These are phyloP conservation scores for Triglochin maritima DNA, from an alignment of 106 monocot species.

Conservation along the genomic window DNA sequence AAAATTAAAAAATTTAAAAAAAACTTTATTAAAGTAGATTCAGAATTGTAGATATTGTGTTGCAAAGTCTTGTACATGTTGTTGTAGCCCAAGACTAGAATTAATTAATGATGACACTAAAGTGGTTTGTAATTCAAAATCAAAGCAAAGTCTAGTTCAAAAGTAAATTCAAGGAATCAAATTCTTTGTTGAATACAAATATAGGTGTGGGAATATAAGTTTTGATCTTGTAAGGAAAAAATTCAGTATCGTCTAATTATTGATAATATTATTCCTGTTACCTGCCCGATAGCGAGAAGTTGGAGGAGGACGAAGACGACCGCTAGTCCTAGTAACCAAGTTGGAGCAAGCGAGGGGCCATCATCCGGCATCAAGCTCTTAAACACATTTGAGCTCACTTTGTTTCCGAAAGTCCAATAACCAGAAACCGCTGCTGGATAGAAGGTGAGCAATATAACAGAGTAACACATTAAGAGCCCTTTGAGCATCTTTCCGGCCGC, in stretches of 20 bases:
- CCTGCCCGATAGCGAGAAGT: slow-evolving; percentile 56
- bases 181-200: too few relatives aligned
- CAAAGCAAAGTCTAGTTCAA: too few relatives aligned
- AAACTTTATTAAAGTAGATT: too few relatives aligned
- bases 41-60: too few relatives aligned
- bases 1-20: too few relatives aligned
- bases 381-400: slow-evolving; percentile 45
- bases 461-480: slow-evolving; percentile 59
- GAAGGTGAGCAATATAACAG: slow-evolving; percentile 47
- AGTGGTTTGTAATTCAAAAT: too few relatives aligned
- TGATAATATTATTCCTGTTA: not conserved
- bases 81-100: too few relatives aligned
- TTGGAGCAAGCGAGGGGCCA: slow-evolving; percentile 56
- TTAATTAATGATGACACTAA: too few relatives aligned
- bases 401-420: slow-evolving; percentile 67
- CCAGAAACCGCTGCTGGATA: slow-evolving; percentile 48
- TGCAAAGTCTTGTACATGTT: too few relatives aligned
- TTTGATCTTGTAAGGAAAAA: not conserved
- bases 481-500: slow-evolving; percentile 73
- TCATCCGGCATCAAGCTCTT: slow-evolving; percentile 54
- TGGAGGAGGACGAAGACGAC: slow-evolving; percentile 68
- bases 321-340: slow-evolving; percentile 59
- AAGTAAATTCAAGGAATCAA: too few relatives aligned
- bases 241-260: not conserved
- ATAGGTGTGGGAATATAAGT: too few relatives aligned